Conservation (phyloP, 768 basidiomycete genomes). For the Termitomyces heimii region DNA sequence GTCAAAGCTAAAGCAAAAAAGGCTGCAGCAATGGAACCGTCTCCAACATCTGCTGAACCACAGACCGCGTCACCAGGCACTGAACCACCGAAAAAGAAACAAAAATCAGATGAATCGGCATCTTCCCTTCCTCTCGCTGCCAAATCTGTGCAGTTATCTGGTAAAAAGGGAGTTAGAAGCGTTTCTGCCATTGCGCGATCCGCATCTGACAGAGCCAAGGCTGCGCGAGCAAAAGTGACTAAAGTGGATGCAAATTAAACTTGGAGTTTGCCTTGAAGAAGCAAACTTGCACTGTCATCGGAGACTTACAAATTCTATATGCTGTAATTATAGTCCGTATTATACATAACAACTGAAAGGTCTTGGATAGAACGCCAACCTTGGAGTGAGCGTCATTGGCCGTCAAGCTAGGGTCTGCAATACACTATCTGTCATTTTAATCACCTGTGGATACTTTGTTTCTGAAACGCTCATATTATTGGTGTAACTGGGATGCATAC, state of each 20-base stretch:
- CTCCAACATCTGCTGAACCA: not conserved
- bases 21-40: not conserved
- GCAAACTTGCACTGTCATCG: not conserved
- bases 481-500: conserved; percentile 33
- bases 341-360: not conserved
- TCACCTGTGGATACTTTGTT: conserved; percentile 39
- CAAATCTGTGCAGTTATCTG: conserved; percentile 1
- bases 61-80: not conserved
- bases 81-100: conserved; percentile 14
- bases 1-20: conserved; percentile 29
- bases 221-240: conserved; percentile 26
- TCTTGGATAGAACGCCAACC: not conserved
- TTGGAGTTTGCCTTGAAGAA: not conserved
- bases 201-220: conserved; percentile 29
- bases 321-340: conserved; percentile 2
- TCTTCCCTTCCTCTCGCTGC: not conserved
- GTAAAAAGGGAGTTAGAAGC: conserved; percentile 2
- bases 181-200: conserved; percentile 30
- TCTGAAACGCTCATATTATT: not conserved
- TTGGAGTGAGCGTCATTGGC: not conserved
- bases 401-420: conserved; percentile 49
- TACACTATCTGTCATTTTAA: conserved; percentile 58
- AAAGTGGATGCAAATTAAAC: conserved; percentile 6
- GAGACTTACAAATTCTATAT: not conserved
- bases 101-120: conserved; percentile 10